A percentile compares a stretch with the other conserved stretches of the same genome.
Conservation (phyloP, 306 rosid species). For the Cucurbita moschata region DNA sequence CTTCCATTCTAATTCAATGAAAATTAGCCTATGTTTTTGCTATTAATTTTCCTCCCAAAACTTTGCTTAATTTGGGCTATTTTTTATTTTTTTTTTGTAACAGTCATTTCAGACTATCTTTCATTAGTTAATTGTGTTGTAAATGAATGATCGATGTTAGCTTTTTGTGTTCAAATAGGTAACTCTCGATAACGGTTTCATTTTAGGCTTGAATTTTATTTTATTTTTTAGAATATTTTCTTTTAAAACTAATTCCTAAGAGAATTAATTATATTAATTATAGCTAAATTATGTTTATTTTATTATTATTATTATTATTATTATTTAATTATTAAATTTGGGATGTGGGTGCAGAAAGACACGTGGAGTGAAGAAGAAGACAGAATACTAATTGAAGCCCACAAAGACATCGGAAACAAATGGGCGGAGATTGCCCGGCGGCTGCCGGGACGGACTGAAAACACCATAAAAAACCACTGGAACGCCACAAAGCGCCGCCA, state of each 20-base stretch:
- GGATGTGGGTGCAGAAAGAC: constrained; percentile 39
- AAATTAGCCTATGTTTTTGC: neutral
- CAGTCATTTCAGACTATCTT: neutral
- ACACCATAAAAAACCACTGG: constrained; percentile 72
- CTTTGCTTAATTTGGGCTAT: neutral
- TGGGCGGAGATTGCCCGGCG: constrained; percentile 70
- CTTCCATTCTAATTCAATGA: neutral
- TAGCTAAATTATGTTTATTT: too few species aligned
- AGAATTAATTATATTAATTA: too few species aligned
- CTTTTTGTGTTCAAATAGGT: neutral
- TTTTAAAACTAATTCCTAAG: too few species aligned
- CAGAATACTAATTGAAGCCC: constrained; percentile 37
- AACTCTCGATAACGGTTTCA: too few species aligned
- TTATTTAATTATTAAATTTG: neutral
- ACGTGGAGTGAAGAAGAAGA: constrained; percentile 67
- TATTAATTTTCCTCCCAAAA: neutral
- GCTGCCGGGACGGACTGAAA: constrained; percentile 48
- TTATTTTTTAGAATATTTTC: too few species aligned
- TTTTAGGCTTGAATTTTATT: too few species aligned
- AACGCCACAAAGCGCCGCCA: constrained; percentile 50
- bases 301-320: too few species aligned
- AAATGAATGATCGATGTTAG: neutral
- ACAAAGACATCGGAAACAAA: constrained; percentile 39
- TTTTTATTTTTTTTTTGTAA: neutral
- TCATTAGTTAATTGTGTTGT: neutral